Evolutionary conservation across 2,329 filamentous ascomycete genomes (phyloP), one percentile per base, ranked within the genome.

Genomic region (Aphanoascus verrucosus): DNA sequence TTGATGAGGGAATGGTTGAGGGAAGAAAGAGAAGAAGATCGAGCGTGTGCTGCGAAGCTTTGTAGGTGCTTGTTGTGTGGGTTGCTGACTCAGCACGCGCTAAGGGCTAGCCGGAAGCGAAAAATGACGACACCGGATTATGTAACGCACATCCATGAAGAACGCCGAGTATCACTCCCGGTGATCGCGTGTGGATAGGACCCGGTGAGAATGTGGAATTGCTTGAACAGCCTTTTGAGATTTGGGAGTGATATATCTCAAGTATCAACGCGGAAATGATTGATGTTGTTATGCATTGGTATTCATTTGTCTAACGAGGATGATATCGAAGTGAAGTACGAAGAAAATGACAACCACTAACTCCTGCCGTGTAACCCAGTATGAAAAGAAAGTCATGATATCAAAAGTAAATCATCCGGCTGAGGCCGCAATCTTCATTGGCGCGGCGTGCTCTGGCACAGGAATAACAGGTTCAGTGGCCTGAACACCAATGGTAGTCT

Each of bases 401-500:
- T 14, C n/a, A 14, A 20, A 38, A 20, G 11, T 11, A 17, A 35
- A n/a, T 11, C 34, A 52, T 52, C 20, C 46, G 11, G 50, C 42
- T 15, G 42, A 28, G 46, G 42, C 41, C 31, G 50, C 42, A 12
- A 52, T 46, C 9, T 37, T 23, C 6, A 12, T 17, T 19, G 50
- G 17, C 6, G 17, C 38, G 37, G 12, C 8, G n/a, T 41, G 3
- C 41, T 52, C 50, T 12, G 34, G 1, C 31, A 45, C 43, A 6
- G 49, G 49, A 8, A 46, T 19, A 8, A 46, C 20, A 32, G 41
- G 42, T 9, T 52, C 50, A 46, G 20, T 35, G 9, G 49, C 14
- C 17, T 51, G 23, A 1, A 19, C 31, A 31, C 51, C 82, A 56
- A 84, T 73, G 49, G 82, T 79, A 23, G 84, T 83, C 69, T 85